Evolutionary conservation across 2,329 filamentous ascomycete species (phyloP).

Genomic region (Beauveria pseudobassiana): DNA sequence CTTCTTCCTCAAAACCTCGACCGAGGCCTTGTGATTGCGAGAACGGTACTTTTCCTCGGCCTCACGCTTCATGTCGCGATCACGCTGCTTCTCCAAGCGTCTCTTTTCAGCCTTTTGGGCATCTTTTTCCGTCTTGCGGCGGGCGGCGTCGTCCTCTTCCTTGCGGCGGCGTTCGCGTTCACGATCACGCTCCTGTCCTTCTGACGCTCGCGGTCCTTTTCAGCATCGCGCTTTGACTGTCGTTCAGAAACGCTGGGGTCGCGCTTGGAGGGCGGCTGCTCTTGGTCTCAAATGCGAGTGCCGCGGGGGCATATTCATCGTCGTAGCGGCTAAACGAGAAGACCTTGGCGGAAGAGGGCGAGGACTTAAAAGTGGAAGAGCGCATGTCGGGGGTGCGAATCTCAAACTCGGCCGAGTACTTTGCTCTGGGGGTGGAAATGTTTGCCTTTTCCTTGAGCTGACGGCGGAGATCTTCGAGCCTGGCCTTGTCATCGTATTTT

Average conservation of each 20-base stretch:
- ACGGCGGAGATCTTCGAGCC: constrained; percentile 57
- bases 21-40: constrained; percentile 21
- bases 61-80: constrained; percentile 32
- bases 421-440: constrained; percentile 34
- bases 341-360: constrained; percentile 25
- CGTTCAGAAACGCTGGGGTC: constrained; percentile 41
- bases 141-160: constrained; percentile 6
- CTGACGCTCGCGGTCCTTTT: constrained; percentile 27
- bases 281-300: constrained; percentile 32
- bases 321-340: constrained; percentile 36
- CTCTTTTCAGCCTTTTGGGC: constrained; percentile 28
- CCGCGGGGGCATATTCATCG: constrained; percentile 33
- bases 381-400: constrained; percentile 45
- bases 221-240: constrained; percentile 35
- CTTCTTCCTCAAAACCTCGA: constrained; percentile 28
- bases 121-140: constrained; percentile 27
- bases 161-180: constrained; percentile 2
- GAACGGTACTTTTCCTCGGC: constrained; percentile 28
- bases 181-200: constrained; percentile 24
- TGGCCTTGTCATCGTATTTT: constrained; percentile 72
- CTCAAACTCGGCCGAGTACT: constrained; percentile 32
- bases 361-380: constrained; percentile 32
- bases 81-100: constrained; percentile 26
- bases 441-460: constrained; percentile 37
- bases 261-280: constrained; percentile 32